Evolutionary conservation across 139 green algal species (phyloP).

Genomic region (Micromonas pusilla): DNA sequence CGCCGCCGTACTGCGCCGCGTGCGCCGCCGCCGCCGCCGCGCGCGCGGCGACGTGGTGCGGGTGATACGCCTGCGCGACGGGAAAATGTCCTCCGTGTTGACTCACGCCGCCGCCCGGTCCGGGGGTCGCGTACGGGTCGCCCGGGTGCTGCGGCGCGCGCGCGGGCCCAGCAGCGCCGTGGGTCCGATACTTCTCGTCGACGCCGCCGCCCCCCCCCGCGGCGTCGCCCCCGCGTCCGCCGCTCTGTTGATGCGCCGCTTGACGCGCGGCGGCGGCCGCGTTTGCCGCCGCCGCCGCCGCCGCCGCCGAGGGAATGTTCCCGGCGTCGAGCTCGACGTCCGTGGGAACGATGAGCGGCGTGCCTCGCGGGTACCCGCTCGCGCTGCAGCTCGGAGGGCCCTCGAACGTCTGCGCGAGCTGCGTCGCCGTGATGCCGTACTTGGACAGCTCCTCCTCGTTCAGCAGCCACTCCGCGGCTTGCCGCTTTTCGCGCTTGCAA

Average conservation of each 20-base stretch:
- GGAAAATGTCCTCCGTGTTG: too few relatives aligned
- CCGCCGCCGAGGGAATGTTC: not conserved
- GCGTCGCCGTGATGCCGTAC: not conserved
- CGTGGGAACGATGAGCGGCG: not conserved
- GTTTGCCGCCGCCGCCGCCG: not conserved
- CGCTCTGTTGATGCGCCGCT: not conserved
- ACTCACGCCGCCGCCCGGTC: too few relatives aligned
- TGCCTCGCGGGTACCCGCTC: not conserved
- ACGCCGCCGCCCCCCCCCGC: too few relatives aligned
- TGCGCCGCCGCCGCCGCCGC: too few relatives aligned
- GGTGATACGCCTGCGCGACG: too few relatives aligned
- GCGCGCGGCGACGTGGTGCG: too few relatives aligned
- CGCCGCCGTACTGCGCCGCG: too few relatives aligned
- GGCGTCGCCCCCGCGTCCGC: not conserved
- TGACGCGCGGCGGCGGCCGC: not conserved
- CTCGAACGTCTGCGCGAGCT: not conserved
- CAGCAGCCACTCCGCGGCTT: constrained; percentile 19
- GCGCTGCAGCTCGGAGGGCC: not conserved
- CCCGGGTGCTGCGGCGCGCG: not conserved
- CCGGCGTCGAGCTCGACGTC: not conserved
- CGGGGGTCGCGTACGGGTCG: too few relatives aligned
- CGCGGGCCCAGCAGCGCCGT: not conserved
- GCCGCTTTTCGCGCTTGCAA: constrained; percentile 13
- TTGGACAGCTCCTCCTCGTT: constrained; percentile 17
- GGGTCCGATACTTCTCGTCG: not conserved